Conservation (phyloP, 495 filamentous ascomycete genomes). For the Rostrohypoxylon terebratum region DNA sequence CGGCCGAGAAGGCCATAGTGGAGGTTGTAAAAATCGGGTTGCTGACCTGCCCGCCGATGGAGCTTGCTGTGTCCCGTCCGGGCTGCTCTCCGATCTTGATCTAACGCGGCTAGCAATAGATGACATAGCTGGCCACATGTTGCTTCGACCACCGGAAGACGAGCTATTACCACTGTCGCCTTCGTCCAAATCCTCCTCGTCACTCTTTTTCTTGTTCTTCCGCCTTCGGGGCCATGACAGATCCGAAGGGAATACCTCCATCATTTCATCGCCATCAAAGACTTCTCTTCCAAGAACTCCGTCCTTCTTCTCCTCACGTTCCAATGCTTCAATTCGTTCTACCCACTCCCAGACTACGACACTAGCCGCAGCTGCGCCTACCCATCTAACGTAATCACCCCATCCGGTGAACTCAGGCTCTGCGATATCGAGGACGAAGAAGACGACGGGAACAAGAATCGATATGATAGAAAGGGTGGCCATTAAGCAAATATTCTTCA, state of each 20-base stretch:
- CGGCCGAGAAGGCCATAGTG: constrained; percentile 70
- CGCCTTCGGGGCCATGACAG: constrained; percentile 51
- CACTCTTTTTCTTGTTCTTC: constrained; percentile 49
- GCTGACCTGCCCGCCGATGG: constrained; percentile 49
- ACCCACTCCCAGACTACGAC: constrained; percentile 99
- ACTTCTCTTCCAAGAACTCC: constrained; percentile 94
- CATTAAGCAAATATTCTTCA: constrained; percentile 90
- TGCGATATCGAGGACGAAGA: constrained; percentile 94
- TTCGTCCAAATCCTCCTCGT: constrained; percentile 45
- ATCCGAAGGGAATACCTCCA: constrained; percentile 73
- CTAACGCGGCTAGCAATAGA: constrained; percentile 58
- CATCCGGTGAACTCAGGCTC: constrained; percentile 89
- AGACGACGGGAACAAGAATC: constrained; percentile 90
- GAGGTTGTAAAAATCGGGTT: constrained; percentile 52
- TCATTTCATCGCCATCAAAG: constrained; percentile 97
- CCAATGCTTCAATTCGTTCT: constrained; percentile 95
- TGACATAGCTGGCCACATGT: constrained; percentile 61
- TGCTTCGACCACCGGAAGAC: constrained; percentile 49
- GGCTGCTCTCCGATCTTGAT: constrained; percentile 47
- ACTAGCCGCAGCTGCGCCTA: constrained; percentile 93
- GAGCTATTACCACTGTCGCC: constrained; percentile 37
- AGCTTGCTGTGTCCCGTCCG: constrained; percentile 38
- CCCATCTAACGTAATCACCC: constrained; percentile 98
- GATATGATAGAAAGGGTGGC: constrained; percentile 81
- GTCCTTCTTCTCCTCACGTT: constrained; percentile 95